Percentiles rank a stretch among this genome's conserved stretches.
Conservation (phyloP, 1,139 yeast genomes). For the Yarrowia galli region DNA sequence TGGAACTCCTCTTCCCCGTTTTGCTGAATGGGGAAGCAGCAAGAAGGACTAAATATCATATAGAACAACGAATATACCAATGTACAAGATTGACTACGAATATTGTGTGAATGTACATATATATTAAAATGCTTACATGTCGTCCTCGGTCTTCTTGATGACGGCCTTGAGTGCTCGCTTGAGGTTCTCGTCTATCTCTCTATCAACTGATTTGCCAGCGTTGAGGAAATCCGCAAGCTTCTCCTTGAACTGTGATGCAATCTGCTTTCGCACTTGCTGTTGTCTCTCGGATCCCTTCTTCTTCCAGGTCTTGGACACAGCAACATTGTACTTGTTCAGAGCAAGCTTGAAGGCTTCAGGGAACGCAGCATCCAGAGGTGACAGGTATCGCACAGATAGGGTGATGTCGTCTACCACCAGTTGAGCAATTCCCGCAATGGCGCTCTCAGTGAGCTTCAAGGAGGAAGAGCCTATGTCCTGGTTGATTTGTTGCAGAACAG, state of each 20-base stretch:
- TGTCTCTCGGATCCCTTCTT: slow-evolving; percentile 51
- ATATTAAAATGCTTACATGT: slow-evolving; percentile 34
- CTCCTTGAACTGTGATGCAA: slow-evolving; percentile 56
- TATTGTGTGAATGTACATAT: neutral
- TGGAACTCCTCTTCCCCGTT: slow-evolving; percentile 39
- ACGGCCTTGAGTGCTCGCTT: slow-evolving; percentile 43
- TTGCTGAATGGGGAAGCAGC: slow-evolving; percentile 42
- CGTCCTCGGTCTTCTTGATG: slow-evolving; percentile 40
- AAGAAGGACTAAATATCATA: slow-evolving; percentile 25
- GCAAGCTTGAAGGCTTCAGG: slow-evolving; percentile 70
- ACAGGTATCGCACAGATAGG: slow-evolving; percentile 67
- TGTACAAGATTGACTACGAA: neutral
- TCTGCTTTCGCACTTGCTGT: slow-evolving; percentile 44
- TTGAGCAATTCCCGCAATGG: slow-evolving; percentile 40
- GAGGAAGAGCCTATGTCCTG: slow-evolving; percentile 47
- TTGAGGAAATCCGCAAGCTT: slow-evolving; percentile 53
- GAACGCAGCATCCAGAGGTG: slow-evolving; percentile 54
- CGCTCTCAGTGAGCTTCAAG: slow-evolving; percentile 37
- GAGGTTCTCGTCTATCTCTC: slow-evolving; percentile 46
- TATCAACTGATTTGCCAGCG: slow-evolving; percentile 41
- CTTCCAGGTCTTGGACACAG: slow-evolving; percentile 50
- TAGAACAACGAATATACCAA: slow-evolving; percentile 10
- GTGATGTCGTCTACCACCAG: slow-evolving; percentile 62
- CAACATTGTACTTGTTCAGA: slow-evolving; percentile 74
- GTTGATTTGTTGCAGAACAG: slow-evolving; percentile 52